These are phyloP conservation scores for Penicillium hordei DNA, from an alignment of 2,329 filamentous ascomycete genomes.

Conservation along the genomic window DNA sequence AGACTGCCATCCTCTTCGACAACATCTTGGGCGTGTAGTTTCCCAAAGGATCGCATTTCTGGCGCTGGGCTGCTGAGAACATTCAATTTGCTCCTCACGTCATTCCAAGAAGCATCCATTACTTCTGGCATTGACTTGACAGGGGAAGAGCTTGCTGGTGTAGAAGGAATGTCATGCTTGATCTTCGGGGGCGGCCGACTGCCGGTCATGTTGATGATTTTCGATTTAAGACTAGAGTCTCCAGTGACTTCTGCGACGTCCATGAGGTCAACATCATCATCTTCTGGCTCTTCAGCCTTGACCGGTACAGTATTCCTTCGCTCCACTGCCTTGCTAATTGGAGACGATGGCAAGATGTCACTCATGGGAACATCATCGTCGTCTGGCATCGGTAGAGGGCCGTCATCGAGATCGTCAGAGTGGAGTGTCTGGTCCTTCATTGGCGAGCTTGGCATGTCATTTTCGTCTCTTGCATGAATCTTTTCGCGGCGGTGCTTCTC, in stretches of 20 bases:
- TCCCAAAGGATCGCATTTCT: constrained; percentile 67
- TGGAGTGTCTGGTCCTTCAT: constrained; percentile 41
- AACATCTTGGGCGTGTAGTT: constrained; percentile 79
- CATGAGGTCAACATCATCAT: constrained; percentile 78
- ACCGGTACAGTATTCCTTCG: constrained; percentile 61
- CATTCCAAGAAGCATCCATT: constrained; percentile 84
- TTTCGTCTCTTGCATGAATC: constrained; percentile 45
- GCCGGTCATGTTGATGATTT: constrained; percentile 81
- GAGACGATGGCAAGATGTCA: constrained; percentile 83
- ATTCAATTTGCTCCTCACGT: constrained; percentile 81
- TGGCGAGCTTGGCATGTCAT: constrained; percentile 49
- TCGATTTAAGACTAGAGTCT: constrained; percentile 59
- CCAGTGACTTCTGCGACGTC: constrained; percentile 78
- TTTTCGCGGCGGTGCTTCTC: constrained; percentile 57
- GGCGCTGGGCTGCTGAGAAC: constrained; percentile 72
- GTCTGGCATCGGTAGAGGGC: constrained; percentile 57
- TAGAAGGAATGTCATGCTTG: constrained; percentile 66
- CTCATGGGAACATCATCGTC: constrained; percentile 82
- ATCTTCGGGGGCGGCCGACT: constrained; percentile 75
- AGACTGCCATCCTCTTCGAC: constrained; percentile 91
- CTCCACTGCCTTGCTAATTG: constrained; percentile 73
- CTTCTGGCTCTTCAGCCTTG: constrained; percentile 66
- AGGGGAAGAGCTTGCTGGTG: constrained; percentile 76
- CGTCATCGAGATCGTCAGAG: constrained; percentile 56
- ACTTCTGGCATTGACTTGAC: constrained; percentile 57